Evolutionary conservation across 2,329 filamentous ascomycete species (phyloP).

Genomic region (Verticillium isaacii): DNA sequence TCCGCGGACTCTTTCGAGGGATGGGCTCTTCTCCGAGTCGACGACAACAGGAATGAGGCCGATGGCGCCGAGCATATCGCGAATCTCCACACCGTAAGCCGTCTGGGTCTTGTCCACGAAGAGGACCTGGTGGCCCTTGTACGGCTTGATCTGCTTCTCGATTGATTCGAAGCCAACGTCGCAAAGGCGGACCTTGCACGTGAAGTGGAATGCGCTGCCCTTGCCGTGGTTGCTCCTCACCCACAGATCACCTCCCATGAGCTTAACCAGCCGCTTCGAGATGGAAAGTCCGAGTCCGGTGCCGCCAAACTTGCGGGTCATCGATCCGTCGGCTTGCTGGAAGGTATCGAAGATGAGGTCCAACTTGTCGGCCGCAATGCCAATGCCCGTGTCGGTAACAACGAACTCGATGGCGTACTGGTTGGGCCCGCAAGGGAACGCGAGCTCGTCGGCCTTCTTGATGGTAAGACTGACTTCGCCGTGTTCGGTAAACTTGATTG

Average conservation of each 20-base stretch:
- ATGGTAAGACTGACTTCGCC: slow-evolving; percentile 96
- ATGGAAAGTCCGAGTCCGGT: slow-evolving; percentile 93
- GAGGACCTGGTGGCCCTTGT: slow-evolving; percentile 85
- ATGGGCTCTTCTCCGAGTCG: slow-evolving; percentile 66
- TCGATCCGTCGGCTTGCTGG: slow-evolving; percentile 96
- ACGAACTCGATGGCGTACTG: slow-evolving; percentile 95
- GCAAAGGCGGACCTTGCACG: slow-evolving; percentile 82
- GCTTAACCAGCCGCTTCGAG: slow-evolving; percentile 87
- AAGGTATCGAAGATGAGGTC: slow-evolving; percentile 98
- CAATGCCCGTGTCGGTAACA: slow-evolving; percentile 93
- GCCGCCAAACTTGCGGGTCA: slow-evolving; percentile 91
- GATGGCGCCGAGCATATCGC: slow-evolving; percentile 71
- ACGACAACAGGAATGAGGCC: slow-evolving; percentile 80
- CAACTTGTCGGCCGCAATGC: slow-evolving; percentile 91
- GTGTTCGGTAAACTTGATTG: slow-evolving; percentile 97
- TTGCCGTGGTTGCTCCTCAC: slow-evolving; percentile 88
- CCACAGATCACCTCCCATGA: slow-evolving; percentile 97
- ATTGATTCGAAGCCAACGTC: slow-evolving; percentile 74
- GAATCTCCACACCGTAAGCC: slow-evolving; percentile 69
- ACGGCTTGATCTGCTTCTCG: slow-evolving; percentile 80
- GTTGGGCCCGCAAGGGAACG: slow-evolving; percentile 60
- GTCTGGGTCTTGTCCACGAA: slow-evolving; percentile 92
- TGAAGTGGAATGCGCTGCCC: slow-evolving; percentile 95
- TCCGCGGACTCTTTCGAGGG: slow-evolving; percentile 46
- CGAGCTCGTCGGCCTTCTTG: slow-evolving; percentile 57